A percentile compares a stretch with the other conserved stretches of the same genome.
Conservation (phyloP, 208 protist species). For the Leishmania braziliensis region DNA sequence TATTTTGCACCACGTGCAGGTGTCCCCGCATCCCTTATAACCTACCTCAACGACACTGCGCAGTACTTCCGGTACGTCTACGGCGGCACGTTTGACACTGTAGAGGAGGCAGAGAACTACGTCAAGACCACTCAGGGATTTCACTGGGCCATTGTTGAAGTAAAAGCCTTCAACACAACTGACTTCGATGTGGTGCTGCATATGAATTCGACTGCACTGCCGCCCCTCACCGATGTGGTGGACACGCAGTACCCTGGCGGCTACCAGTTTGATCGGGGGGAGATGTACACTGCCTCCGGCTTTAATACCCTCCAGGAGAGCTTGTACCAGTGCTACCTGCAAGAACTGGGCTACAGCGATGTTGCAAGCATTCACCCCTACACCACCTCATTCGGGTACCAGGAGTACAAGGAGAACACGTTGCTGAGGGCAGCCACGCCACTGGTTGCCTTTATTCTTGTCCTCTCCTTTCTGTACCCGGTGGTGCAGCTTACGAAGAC, state of each 20-base stretch:
- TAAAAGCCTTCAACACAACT: constrained; percentile 36
- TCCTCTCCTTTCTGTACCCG: constrained; percentile 77
- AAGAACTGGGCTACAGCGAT: constrained; percentile 29
- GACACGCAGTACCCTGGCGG: constrained; percentile 43
- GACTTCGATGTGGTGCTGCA: constrained; percentile 55
- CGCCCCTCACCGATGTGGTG: constrained; percentile 24
- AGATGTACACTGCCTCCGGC: constrained; percentile 56
- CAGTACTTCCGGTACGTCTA: constrained; percentile 47
- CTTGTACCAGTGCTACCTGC: constrained; percentile 48
- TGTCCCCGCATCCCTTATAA: constrained; percentile 29
- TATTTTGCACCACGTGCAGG: constrained; percentile 39
- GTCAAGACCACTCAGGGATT: constrained; percentile 17
- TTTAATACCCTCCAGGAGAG: constrained; percentile 46
- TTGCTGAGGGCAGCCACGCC: constrained; percentile 47
- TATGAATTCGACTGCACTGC: constrained; percentile 48
- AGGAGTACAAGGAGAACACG: constrained; percentile 38
- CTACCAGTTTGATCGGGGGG: constrained; percentile 30
- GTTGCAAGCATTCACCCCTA: constrained; percentile 33
- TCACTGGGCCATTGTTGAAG: constrained; percentile 49
- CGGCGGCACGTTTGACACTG: constrained; percentile 41
- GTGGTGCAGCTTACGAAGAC: constrained; percentile 75
- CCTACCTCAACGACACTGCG: constrained; percentile 34
- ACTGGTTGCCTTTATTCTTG: constrained; percentile 65
- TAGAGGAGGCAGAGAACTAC: constrained; percentile 39
- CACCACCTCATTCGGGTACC: constrained; percentile 33